Evolutionary conservation across 352 stramenopile species (phyloP), one percentile per base, ranked within the genome.

Genomic region (Globisporangium barbulae): DNA sequence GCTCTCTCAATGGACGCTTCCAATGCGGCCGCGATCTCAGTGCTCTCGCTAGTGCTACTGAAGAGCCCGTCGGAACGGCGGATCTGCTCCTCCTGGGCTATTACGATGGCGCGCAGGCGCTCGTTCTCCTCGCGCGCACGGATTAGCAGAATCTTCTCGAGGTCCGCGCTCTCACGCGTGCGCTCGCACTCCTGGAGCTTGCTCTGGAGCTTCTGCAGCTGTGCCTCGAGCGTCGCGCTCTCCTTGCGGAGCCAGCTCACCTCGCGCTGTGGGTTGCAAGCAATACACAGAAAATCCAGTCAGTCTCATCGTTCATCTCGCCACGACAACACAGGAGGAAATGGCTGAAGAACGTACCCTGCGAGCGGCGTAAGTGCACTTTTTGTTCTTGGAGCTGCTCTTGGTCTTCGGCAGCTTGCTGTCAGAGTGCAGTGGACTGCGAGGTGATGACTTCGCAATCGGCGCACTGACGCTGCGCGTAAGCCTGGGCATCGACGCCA

Each of bases 331-430:
- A n/a, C 52, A 25, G 45, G 21, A 25, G 5, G 17, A 25, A 7
- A 9, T 21, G 19, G 8, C 25, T 56, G 39, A 10, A 56, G 37
- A 33, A 73, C 74, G 59, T 67, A 81, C 74, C 50, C 76, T 75
- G 62, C 78, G 73, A 57, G 78, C 72, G 3, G 76, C 78, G 65
- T 88, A 88, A 1, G 78, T 88, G 74, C 78, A 88, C 56, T 88
- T 88, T 49, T 83, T 84, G 48, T 61, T 73, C 52, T 73, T 71
- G 50, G 76, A 79, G 22, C 48, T 53, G 22, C 68, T 37, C 53
- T 81, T 80, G 62, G 69, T 73, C 33, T 71, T 56, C 31, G 7
- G 60, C 5, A 63, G 61, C 21, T 73, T 71, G 25, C 49, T 72
- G 25, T 41, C 25, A 5, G 35, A 15, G 22, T 21, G 50, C n/a